These are phyloP conservation scores for Wickerhamomyces sydowiorum DNA, from an alignment of 805 yeast species.

Conservation along the genomic window DNA sequence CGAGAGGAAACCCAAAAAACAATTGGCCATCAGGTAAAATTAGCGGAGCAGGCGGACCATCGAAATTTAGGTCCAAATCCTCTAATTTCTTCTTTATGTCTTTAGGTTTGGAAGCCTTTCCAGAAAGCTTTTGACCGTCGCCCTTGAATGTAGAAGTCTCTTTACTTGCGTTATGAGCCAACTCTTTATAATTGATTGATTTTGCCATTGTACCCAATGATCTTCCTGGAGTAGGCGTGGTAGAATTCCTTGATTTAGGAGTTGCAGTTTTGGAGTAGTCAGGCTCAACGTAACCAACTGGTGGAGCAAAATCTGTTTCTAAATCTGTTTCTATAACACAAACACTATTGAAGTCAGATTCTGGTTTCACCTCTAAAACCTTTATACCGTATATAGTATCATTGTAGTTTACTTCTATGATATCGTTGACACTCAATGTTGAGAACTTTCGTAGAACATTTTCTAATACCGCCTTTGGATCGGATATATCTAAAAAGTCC, in stretches of 20 bases:
- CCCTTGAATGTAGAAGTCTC: slow-evolving; percentile 41
- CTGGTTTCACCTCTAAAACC: slow-evolving; percentile 85
- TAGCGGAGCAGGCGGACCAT: slow-evolving; percentile 68
- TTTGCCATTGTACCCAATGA: slow-evolving; percentile 74
- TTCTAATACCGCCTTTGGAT: slow-evolving; percentile 95
- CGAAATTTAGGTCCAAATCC: slow-evolving; percentile 41
- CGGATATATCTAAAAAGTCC: slow-evolving; percentile 87
- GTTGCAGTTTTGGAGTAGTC: slow-evolving; percentile 38
- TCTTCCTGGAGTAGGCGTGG: slow-evolving; percentile 23
- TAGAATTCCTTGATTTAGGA: neutral
- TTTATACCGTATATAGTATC: slow-evolving; percentile 71
- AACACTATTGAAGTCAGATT: slow-evolving; percentile 54
- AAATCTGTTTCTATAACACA: slow-evolving; percentile 97
- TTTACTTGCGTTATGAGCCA: slow-evolving; percentile 39
- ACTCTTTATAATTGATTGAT: slow-evolving; percentile 56
- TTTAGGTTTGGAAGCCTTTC: slow-evolving; percentile 34
- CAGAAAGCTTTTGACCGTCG: slow-evolving; percentile 67
- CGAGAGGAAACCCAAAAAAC: slow-evolving; percentile 88
- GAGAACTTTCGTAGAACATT: slow-evolving; percentile 87
- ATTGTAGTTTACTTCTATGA: slow-evolving; percentile 81
- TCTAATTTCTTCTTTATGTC: slow-evolving; percentile 14
- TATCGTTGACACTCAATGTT: slow-evolving; percentile 77
- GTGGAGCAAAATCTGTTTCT: slow-evolving; percentile 97
- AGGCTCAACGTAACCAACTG: slow-evolving; percentile 96
- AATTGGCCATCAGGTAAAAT: slow-evolving; percentile 77